These are phyloP conservation scores for Multifurca ochricompacta DNA, from an alignment of 768 basidiomycete species.

Conservation along the genomic window DNA sequence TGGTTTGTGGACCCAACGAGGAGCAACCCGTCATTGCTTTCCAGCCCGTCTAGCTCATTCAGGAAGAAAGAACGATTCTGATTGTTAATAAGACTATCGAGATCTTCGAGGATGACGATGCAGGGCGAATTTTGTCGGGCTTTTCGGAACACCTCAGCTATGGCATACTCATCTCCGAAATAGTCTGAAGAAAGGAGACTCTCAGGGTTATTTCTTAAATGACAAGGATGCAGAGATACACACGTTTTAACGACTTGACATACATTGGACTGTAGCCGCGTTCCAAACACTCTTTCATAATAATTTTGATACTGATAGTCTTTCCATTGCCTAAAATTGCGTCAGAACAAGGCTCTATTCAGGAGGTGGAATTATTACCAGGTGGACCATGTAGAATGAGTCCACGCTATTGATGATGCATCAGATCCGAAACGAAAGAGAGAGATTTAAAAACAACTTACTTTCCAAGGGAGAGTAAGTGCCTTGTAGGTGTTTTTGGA, in stretches of 20 bases:
- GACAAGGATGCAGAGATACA: slow-evolving; percentile 19
- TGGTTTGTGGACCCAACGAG: slow-evolving; percentile 80
- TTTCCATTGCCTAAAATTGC: slow-evolving; percentile 64
- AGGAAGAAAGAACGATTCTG: slow-evolving; percentile 80
- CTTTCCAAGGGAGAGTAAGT: slow-evolving; percentile 80
- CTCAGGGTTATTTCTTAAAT: not conserved
- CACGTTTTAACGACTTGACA: slow-evolving; percentile 74
- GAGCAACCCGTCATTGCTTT: slow-evolving; percentile 72
- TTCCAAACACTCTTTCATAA: slow-evolving; percentile 67
- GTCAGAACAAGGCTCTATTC: not conserved
- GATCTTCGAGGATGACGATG: slow-evolving; percentile 54
- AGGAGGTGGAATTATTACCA: slow-evolving; percentile 31
- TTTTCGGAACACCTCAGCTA: slow-evolving; percentile 60
- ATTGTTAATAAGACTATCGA: slow-evolving; percentile 77
- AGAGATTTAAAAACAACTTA: slow-evolving; percentile 23
- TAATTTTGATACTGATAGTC: slow-evolving; percentile 72
- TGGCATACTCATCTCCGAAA: slow-evolving; percentile 57
- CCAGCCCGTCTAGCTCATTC: slow-evolving; percentile 76
- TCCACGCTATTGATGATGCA: slow-evolving; percentile 46
- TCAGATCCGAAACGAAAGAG: not conserved
- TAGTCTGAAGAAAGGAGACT: slow-evolving; percentile 28
- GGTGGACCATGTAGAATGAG: slow-evolving; percentile 81
- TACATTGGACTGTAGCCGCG: slow-evolving; percentile 64
- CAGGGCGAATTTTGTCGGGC: slow-evolving; percentile 67
- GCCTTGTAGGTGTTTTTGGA: slow-evolving; percentile 66